A percentile compares a stretch with the other conserved stretches of the same genome.
Evolutionary conservation across 78 protist species (phyloP).

Genomic region (Dictyostelium capitatum): DNA sequence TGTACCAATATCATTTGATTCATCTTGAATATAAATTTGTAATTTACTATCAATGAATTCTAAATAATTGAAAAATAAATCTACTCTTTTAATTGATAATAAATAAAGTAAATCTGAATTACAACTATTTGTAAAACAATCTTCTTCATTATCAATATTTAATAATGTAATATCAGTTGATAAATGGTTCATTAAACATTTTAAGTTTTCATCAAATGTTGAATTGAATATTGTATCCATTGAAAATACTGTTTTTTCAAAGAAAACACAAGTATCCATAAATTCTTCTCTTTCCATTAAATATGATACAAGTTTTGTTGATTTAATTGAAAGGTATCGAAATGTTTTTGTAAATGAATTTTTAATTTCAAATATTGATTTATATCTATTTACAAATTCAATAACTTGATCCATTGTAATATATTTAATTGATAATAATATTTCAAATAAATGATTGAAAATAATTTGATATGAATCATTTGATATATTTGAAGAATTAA

Average conservation of each 20-base stretch:
- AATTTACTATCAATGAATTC: too few species aligned
- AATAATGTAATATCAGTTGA: not conserved
- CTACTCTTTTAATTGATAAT: not conserved
- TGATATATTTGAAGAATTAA: too few species aligned
- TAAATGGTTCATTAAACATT: not conserved
- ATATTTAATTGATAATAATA: not conserved
- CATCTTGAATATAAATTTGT: too few species aligned
- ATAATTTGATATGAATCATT: not conserved
- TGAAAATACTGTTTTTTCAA: not conserved
- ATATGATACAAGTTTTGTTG: not conserved
- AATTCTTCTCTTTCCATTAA: not conserved
- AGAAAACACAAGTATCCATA: not conserved
- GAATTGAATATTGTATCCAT: not conserved
- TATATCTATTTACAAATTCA: not conserved
- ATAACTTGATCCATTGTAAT: not conserved
- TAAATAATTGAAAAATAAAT: not conserved
- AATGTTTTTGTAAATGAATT: not conserved
- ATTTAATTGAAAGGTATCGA: not conserved
- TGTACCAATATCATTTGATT: too few species aligned
- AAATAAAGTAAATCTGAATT: not conserved
- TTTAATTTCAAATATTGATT: not conserved
- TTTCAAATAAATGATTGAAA: not conserved
- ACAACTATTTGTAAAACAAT: not conserved
- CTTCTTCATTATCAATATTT: not conserved
- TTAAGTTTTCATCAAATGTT: not conserved